phyloP scores from a whole-genome alignment of 257 asterid species.

The Solanum appendiculatum region DNA sequence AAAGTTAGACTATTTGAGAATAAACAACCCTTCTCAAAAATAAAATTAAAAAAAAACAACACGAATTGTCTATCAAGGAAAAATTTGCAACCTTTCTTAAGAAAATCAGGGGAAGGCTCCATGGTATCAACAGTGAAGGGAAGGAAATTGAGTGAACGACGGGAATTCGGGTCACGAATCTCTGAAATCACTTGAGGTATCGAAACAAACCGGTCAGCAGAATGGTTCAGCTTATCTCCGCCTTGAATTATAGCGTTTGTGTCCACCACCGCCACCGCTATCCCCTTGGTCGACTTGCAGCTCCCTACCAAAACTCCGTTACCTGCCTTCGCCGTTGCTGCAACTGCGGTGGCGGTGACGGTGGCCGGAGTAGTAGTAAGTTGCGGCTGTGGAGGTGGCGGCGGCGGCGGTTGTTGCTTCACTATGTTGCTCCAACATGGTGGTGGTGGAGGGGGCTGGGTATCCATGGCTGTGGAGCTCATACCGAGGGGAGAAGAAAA shows the following conservation, averaged over 20 bases:
- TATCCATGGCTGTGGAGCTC: constrained; percentile 11
- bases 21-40: too few relatives aligned
- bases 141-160: constrained; percentile 67
- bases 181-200: constrained; percentile 68
- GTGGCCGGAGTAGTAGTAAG: background rate
- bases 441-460: constrained; percentile 9
- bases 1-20: background rate
- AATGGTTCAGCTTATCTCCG: constrained; percentile 43
- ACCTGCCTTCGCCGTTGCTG: constrained; percentile 2
- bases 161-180: constrained; percentile 80
- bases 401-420: constrained; percentile 29
- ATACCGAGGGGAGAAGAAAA: background rate
- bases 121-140: constrained; percentile 71
- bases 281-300: constrained; percentile 77
- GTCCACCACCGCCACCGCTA: constrained; percentile 84
- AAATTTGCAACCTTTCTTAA: constrained; percentile 44
- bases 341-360: background rate
- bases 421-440: constrained; percentile 57
- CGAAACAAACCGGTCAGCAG: constrained; percentile 79
- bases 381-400: background rate
- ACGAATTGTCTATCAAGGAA: too few relatives aligned
- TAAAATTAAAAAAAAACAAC: background rate
- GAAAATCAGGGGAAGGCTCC: constrained; percentile 70
- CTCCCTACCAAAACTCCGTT: constrained; percentile 44
- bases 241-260: constrained; percentile 91